These are phyloP conservation scores for Globisporangium middletonii DNA, from an alignment of 352 stramenopile genomes.

Conservation along the genomic window DNA sequence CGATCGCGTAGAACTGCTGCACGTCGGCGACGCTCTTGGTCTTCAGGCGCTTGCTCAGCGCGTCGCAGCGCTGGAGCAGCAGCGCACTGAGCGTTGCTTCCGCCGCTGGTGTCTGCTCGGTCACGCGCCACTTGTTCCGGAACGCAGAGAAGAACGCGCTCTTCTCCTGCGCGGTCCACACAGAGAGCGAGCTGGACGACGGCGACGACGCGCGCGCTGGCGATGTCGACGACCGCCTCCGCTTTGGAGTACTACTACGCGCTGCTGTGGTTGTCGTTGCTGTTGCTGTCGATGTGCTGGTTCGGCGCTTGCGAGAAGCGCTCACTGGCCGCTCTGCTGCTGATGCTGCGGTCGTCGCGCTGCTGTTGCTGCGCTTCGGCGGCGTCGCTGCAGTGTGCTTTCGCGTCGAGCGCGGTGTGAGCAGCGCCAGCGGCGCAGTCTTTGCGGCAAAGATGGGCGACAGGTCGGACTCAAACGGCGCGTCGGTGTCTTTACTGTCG, in stretches of 20 bases:
- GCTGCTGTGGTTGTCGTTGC: conserved; percentile 7
- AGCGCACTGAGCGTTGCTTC: conserved; percentile 29
- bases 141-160: conserved; percentile 66
- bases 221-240: conserved; percentile 19
- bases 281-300: conserved; percentile 2
- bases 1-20: conserved; percentile 46
- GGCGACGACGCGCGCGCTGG: conserved; percentile 13
- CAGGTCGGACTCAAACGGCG: conserved; percentile 37
- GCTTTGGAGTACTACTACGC: conserved; percentile 2
- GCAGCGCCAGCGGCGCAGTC: conserved; percentile 7
- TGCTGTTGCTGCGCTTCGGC: not conserved
- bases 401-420: conserved; percentile 5
- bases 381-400: not conserved
- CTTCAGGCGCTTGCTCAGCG: conserved; percentile 55
- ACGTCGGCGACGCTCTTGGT: conserved; percentile 60
- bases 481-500: conserved; percentile 22
- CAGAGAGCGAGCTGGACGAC: not conserved
- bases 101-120: not conserved
- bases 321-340: not conserved
- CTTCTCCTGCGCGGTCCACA: conserved; percentile 52
- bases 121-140: conserved; percentile 52
- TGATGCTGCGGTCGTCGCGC: not conserved
- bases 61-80: conserved; percentile 49
- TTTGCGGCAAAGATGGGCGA: conserved; percentile 51
- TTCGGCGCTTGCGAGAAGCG: conserved; percentile 5